Conservation (phyloP, 2,329 filamentous ascomycete genomes). For the Dactylella cylindrospora region DNA sequence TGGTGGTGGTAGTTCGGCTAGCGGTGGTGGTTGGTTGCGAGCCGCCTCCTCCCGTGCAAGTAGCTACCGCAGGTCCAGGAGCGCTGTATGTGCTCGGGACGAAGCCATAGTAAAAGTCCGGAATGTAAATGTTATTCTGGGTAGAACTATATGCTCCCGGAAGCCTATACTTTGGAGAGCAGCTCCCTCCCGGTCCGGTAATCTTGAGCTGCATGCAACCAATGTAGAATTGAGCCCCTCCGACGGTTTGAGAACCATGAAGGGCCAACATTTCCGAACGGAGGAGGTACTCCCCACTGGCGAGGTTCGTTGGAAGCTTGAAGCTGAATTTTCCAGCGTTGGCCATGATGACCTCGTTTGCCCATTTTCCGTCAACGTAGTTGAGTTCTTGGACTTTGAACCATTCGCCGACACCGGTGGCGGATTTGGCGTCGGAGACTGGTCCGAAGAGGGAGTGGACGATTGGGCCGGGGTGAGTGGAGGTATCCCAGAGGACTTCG, state of each 20-base stretch:
- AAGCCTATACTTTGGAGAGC: constrained; percentile 50
- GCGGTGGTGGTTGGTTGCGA: constrained; percentile 8
- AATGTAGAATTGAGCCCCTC: constrained; percentile 51
- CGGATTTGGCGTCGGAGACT: constrained; percentile 47
- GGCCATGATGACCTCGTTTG: constrained; percentile 49
- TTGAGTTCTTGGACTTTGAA: constrained; percentile 50
- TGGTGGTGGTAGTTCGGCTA: constrained; percentile 29
- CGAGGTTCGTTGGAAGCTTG: constrained; percentile 49
- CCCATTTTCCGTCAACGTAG: constrained; percentile 49
- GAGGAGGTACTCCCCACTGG: constrained; percentile 51
- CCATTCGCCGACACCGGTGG: constrained; percentile 50
- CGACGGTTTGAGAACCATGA: constrained; percentile 49
- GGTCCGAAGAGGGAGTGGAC: constrained; percentile 53
- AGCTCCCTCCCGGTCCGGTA: constrained; percentile 49
- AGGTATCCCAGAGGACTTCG: constrained; percentile 53
- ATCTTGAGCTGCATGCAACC: constrained; percentile 51
- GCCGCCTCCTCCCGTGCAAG: constrained; percentile 36
- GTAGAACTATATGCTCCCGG: constrained; percentile 50
- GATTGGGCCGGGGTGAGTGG: constrained; percentile 53
- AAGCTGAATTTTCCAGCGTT: constrained; percentile 45
- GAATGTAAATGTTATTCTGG: constrained; percentile 49
- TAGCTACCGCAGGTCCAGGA: constrained; percentile 48
- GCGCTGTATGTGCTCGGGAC: constrained; percentile 51
- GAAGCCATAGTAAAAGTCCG: constrained; percentile 51
- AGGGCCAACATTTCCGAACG: constrained; percentile 52